These are phyloP conservation scores for Pyrenochaeta sp. DNA, from an alignment of 2,329 filamentous ascomycete genomes.

Conservation along the genomic window DNA sequence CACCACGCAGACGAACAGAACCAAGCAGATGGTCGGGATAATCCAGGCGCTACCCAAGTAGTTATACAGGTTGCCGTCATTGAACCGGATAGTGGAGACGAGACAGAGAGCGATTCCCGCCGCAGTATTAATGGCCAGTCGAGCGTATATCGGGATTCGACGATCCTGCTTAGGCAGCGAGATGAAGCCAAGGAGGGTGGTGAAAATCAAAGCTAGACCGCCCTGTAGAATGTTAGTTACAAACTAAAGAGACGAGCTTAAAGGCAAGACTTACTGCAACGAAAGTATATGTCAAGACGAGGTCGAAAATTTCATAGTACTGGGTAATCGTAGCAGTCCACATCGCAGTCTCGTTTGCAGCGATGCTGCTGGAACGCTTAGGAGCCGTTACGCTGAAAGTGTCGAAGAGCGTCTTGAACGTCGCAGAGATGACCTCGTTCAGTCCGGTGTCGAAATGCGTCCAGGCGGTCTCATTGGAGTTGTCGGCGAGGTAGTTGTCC, in stretches of 20 bases:
- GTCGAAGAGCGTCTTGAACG: slow-evolving; percentile 34
- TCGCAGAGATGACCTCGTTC: slow-evolving; percentile 19
- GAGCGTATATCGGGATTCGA: slow-evolving; percentile 24
- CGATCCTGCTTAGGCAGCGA: slow-evolving; percentile 33
- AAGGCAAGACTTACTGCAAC: slow-evolving; percentile 15
- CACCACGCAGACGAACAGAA: slow-evolving; percentile 36
- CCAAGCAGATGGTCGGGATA: slow-evolving; percentile 39
- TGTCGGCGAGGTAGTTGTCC: slow-evolving; percentile 14
- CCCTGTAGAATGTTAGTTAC: slow-evolving; percentile 20
- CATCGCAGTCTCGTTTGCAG: slow-evolving; percentile 6
- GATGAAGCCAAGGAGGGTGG: slow-evolving; percentile 37
- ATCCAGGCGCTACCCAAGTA: slow-evolving; percentile 40
- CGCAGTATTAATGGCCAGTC: slow-evolving; percentile 27
- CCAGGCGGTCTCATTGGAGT: slow-evolving; percentile 25
- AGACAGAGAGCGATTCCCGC: slow-evolving; percentile 36
- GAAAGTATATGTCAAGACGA: slow-evolving; percentile 31
- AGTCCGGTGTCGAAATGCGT: slow-evolving; percentile 9
- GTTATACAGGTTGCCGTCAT: slow-evolving; percentile 13
- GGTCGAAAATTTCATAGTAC: slow-evolving; percentile 33
- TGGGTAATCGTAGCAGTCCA: slow-evolving; percentile 5
- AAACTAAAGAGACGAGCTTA: slow-evolving; percentile 36
- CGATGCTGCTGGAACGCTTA: slow-evolving; percentile 18
- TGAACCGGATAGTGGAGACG: slow-evolving; percentile 30
- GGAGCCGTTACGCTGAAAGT: slow-evolving; percentile 30
- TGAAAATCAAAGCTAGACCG: slow-evolving; percentile 34